These are phyloP conservation scores for Phymatotrichopsis omnivora DNA, from an alignment of 2,329 filamentous ascomycete genomes.

Conservation along the genomic window DNA sequence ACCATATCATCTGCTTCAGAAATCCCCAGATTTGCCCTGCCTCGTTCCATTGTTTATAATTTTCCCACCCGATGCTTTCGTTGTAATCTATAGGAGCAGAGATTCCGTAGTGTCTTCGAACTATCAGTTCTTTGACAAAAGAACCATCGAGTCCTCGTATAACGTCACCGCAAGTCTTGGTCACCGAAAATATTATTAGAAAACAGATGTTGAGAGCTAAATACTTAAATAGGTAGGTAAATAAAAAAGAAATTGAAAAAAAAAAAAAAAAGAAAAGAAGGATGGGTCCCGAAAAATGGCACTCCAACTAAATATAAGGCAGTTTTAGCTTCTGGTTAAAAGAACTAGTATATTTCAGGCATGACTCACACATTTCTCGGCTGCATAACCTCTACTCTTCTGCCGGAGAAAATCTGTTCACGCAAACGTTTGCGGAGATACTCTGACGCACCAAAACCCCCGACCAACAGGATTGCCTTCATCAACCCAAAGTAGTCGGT, in stretches of 20 bases:
- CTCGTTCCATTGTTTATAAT: not conserved
- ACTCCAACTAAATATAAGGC: constrained; percentile 14
- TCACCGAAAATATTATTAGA: too few species aligned
- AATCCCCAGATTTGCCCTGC: not conserved
- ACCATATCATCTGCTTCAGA: too few species aligned
- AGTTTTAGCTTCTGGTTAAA: not conserved
- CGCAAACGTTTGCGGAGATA: constrained; percentile 17
- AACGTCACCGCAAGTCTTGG: constrained; percentile 14
- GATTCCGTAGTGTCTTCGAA: constrained; percentile 17
- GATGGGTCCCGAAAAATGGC: constrained; percentile 18
- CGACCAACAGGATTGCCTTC: constrained; percentile 23
- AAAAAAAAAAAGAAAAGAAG: too few species aligned
- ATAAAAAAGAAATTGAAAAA: too few species aligned
- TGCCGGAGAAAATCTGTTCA: too few species aligned
- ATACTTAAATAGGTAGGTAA: too few species aligned
- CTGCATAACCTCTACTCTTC: constrained; percentile 10
- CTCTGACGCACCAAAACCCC: constrained; percentile 22
- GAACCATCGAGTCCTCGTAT: constrained; percentile 14
- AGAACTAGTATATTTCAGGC: not conserved
- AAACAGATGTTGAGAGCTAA: too few species aligned
- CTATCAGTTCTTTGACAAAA: constrained; percentile 11
- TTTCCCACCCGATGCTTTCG: not conserved
- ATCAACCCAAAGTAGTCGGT: too few species aligned
- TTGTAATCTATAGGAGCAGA: not conserved
- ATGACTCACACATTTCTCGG: constrained; percentile 12